Evolutionary conservation across 1,284 basidiomycete genomes (phyloP).

Genomic region (Puccinia sorghi): DNA sequence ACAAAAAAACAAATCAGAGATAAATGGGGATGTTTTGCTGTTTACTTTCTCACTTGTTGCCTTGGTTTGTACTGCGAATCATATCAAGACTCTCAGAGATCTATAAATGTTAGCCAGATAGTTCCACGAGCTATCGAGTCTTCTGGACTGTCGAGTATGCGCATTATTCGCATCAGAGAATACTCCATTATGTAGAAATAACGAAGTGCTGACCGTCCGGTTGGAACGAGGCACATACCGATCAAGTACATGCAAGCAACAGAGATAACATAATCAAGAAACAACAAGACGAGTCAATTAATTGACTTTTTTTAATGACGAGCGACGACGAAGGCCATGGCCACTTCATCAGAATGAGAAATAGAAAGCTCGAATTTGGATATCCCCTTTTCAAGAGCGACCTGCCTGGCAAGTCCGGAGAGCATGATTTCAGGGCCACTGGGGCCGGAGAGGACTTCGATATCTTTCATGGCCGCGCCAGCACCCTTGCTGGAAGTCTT

Average conservation of each 20-base stretch:
- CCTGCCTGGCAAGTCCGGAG: slow-evolving; percentile 76
- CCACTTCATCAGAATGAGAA: slow-evolving; percentile 61
- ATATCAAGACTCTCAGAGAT: too few relatives aligned
- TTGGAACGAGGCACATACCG: too few relatives aligned
- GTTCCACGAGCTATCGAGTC: too few relatives aligned
- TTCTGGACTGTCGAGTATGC: too few relatives aligned
- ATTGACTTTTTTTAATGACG: not conserved
- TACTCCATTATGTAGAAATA: too few relatives aligned
- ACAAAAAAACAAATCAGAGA: too few relatives aligned
- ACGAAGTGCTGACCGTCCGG: too few relatives aligned
- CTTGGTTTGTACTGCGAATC: too few relatives aligned
- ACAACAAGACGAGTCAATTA: not conserved
- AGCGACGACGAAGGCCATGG: slow-evolving; percentile 47
- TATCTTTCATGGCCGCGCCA: slow-evolving; percentile 88
- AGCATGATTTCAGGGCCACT: slow-evolving; percentile 61
- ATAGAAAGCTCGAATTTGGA: slow-evolving; percentile 73
- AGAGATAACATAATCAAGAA: not conserved
- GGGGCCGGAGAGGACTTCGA: slow-evolving; percentile 78
- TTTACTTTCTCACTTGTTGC: too few relatives aligned
- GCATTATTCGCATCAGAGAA: too few relatives aligned
- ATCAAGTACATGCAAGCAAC: not conserved
- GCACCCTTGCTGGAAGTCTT: slow-evolving; percentile 87
- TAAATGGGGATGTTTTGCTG: too few relatives aligned
- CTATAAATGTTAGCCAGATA: too few relatives aligned
- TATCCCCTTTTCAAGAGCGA: slow-evolving; percentile 74